A percentile compares a stretch with the other conserved stretches of the same genome.
Evolutionary conservation across 768 basidiomycete genomes (phyloP).

Genomic region (Pleurotus giganteus): DNA sequence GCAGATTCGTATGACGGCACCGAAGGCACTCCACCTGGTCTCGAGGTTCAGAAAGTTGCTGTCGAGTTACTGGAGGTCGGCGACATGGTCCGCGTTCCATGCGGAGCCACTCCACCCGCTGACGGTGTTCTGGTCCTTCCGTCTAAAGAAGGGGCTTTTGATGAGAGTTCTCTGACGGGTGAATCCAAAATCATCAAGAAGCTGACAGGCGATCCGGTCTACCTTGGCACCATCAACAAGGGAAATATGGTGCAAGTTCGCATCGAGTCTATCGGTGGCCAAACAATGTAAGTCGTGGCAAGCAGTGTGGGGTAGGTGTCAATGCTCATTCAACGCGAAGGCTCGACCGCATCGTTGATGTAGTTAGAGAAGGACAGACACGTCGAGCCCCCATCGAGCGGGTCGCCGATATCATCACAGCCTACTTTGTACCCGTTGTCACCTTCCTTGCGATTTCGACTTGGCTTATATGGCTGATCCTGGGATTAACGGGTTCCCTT

Average conservation of each 20-base stretch:
- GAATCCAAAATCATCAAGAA: conserved; percentile 69
- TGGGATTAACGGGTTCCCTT: conserved; percentile 57
- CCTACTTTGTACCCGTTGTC: conserved; percentile 77
- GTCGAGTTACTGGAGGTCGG: conserved; percentile 74
- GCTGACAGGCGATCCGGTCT: conserved; percentile 58
- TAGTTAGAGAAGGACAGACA: conserved; percentile 74
- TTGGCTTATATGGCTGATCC: conserved; percentile 69
- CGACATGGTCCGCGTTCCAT: conserved; percentile 71
- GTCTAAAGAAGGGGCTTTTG: conserved; percentile 48
- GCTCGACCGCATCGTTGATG: conserved; percentile 71
- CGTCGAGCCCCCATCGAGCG: conserved; percentile 78
- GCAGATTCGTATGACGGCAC: conserved; percentile 36
- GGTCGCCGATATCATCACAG: conserved; percentile 69
- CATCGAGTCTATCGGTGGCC: conserved; percentile 60
- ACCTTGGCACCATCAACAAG: conserved; percentile 77
- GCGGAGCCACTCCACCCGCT: conserved; percentile 73
- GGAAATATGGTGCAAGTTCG: conserved; percentile 54
- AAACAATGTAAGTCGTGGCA: conserved; percentile 55
- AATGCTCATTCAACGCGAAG: conserved; percentile 30
- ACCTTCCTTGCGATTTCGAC: conserved; percentile 70
- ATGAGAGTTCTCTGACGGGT: conserved; percentile 85
- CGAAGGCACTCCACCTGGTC: conserved; percentile 16
- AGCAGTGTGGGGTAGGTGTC: background rate
- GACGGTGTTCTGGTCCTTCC: conserved; percentile 61
- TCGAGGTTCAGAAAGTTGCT: conserved; percentile 38